Percentiles rank a stretch among this genome's conserved stretches.
These are phyloP conservation scores for Metahyphopichia silvanorum DNA, from an alignment of 805 yeast species.

Conservation along the genomic window DNA sequence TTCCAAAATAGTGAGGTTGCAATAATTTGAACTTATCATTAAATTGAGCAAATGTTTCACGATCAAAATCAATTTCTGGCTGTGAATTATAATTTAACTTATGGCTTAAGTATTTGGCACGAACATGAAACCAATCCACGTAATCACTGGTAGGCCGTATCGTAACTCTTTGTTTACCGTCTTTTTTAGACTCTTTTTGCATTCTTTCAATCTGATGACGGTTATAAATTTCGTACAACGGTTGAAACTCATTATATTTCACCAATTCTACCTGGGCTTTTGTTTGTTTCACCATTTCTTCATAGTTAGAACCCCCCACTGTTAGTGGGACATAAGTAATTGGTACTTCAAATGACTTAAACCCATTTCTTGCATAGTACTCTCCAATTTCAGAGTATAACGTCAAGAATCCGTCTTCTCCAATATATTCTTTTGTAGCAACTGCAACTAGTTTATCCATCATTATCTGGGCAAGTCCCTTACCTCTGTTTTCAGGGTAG, in stretches of 20 bases:
- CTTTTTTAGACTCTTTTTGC: slow-evolving; percentile 16
- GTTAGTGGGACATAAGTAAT: slow-evolving; percentile 18
- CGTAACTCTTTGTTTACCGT: slow-evolving; percentile 29
- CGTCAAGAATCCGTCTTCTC: slow-evolving; percentile 31
- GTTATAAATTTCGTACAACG: slow-evolving; percentile 17
- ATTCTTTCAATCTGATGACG: slow-evolving; percentile 9
- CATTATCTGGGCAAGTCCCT: slow-evolving; percentile 39
- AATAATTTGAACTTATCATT: slow-evolving; percentile 17
- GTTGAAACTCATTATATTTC: slow-evolving; percentile 27
- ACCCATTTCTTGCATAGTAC: slow-evolving; percentile 36
- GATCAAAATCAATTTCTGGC: slow-evolving; percentile 14
- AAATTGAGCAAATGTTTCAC: slow-evolving; percentile 16
- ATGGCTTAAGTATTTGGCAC: slow-evolving; percentile 32
- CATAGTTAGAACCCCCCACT: background rate
- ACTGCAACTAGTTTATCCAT: slow-evolving; percentile 33
- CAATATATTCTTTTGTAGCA: slow-evolving; percentile 19
- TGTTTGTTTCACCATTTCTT: too few relatives aligned
- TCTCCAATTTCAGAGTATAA: slow-evolving; percentile 45
- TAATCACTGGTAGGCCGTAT: slow-evolving; percentile 22
- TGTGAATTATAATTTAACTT: too few relatives aligned
- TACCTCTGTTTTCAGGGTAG: slow-evolving; percentile 31
- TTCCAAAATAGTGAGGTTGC: slow-evolving; percentile 31
- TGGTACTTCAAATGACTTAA: slow-evolving; percentile 33
- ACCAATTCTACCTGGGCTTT: slow-evolving; percentile 17
- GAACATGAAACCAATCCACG: slow-evolving; percentile 42